Evolutionary conservation across 257 asterid species (phyloP).

Genomic region (Eucommia ulmoides): DNA sequence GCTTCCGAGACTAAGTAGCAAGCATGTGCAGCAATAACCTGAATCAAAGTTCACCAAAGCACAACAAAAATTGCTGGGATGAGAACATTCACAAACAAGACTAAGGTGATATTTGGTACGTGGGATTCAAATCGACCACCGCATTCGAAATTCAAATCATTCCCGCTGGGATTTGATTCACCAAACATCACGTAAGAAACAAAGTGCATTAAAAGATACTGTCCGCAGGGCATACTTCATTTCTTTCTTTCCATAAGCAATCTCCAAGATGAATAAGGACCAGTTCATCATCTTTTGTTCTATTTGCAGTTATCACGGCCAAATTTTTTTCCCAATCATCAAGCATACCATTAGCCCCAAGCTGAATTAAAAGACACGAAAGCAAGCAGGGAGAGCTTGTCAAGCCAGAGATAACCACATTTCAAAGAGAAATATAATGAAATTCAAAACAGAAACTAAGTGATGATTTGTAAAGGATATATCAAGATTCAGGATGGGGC

Average conservation of each 20-base stretch:
- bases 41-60: slow-evolving; percentile 5
- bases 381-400: background rate
- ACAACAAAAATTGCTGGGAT: no score
- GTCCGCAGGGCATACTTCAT: slow-evolving; percentile 48
- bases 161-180: no score
- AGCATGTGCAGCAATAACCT: slow-evolving; percentile 91
- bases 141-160: no score
- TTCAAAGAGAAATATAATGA: no score
- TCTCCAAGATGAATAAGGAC: slow-evolving; percentile 97
- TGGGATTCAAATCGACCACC: no score
- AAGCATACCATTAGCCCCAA: slow-evolving; percentile 65
- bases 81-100: slow-evolving; percentile 3
- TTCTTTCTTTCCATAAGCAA: slow-evolving; percentile 92
- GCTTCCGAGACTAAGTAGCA: slow-evolving; percentile 96
- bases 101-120: no score
- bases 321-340: slow-evolving; percentile 95
- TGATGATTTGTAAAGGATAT: no score
- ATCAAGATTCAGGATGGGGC: background rate
- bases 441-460: no score
- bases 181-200: no score
- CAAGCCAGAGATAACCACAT: background rate
- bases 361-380: slow-evolving; percentile 16
- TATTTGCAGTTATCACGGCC: slow-evolving; percentile 90
- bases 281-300: slow-evolving; percentile 92
- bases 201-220: no score